phyloP scores from a whole-genome alignment of 371 early-diverging fungal genomes.

The Mucor mucedo region DNA sequence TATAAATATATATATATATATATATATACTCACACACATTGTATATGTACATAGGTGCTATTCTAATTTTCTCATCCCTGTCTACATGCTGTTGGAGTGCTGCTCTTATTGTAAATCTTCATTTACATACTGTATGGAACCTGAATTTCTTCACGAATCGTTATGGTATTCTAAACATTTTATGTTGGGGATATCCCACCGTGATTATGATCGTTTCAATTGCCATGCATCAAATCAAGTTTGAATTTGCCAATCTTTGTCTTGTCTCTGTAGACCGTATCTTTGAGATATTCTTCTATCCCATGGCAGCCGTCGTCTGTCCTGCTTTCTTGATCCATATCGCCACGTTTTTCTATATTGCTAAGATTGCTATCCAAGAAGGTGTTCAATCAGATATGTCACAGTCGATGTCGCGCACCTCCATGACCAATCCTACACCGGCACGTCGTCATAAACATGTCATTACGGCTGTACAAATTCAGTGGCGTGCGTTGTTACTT shows the following conservation, averaged over 20 bases:
- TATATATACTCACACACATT: not conserved
- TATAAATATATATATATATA: not conserved
- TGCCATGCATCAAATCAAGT: constrained; percentile 56
- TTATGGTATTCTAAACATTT: constrained; percentile 52
- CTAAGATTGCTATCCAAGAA: constrained; percentile 54
- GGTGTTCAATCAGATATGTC: constrained; percentile 58
- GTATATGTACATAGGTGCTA: constrained; percentile 39
- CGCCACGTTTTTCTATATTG: constrained; percentile 68
- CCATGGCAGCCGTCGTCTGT: constrained; percentile 63
- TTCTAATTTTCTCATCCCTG: constrained; percentile 61
- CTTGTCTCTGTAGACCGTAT: constrained; percentile 56
- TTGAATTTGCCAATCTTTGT: constrained; percentile 67
- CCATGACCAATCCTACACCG: constrained; percentile 41
- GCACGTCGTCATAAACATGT: constrained; percentile 58
- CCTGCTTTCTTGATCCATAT: constrained; percentile 64
- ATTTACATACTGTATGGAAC: constrained; percentile 73
- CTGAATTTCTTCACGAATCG: constrained; percentile 61
- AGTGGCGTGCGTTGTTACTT: constrained; percentile 71
- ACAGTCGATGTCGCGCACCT: constrained; percentile 32
- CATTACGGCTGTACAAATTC: constrained; percentile 64
- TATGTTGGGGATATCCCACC: constrained; percentile 68
- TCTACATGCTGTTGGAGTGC: constrained; percentile 66
- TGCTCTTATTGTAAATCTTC: constrained; percentile 67
- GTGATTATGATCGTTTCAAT: constrained; percentile 56
- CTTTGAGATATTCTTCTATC: constrained; percentile 63